Percentiles rank a stretch among this genome's conserved stretches.
Conservation (phyloP, 2,329 filamentous ascomycete species). For the Aaosphaeria arxii region DNA sequence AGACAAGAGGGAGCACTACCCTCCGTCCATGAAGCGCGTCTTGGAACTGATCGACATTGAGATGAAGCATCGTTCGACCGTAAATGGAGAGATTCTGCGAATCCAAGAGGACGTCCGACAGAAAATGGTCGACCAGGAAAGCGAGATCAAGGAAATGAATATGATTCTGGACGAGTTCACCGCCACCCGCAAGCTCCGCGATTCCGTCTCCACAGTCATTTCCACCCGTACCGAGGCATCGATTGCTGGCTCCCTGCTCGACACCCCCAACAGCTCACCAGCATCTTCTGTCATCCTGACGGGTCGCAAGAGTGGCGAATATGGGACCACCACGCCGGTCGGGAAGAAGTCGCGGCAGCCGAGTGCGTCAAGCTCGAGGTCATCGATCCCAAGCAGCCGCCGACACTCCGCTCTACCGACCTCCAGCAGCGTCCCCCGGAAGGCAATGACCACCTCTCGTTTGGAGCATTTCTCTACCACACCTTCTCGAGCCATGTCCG, state of each 20-base stretch:
- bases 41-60: constrained; percentile 91
- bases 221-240: constrained; percentile 69
- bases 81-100: constrained; percentile 91
- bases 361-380: constrained; percentile 43
- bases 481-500: constrained; percentile 21
- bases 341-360: constrained; percentile 47
- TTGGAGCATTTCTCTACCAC: constrained; percentile 18
- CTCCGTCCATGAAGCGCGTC: constrained; percentile 87
- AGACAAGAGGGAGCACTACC: constrained; percentile 91
- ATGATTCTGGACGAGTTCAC: constrained; percentile 65
- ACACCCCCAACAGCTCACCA: constrained; percentile 60
- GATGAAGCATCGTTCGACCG: constrained; percentile 90
- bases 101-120: constrained; percentile 81
- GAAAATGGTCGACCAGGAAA: constrained; percentile 75
- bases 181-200: constrained; percentile 73
- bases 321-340: constrained; percentile 44
- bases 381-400: constrained; percentile 40
- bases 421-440: constrained; percentile 18
- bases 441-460: constrained; percentile 17
- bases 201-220: constrained; percentile 89
- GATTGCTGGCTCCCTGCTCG: constrained; percentile 64
- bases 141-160: constrained; percentile 76
- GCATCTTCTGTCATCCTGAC: constrained; percentile 62
- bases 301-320: constrained; percentile 50
- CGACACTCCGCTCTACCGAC: constrained; percentile 50